Evolutionary conservation across 306 rosid genomes (phyloP).

Genomic region (Betula pendula): DNA sequence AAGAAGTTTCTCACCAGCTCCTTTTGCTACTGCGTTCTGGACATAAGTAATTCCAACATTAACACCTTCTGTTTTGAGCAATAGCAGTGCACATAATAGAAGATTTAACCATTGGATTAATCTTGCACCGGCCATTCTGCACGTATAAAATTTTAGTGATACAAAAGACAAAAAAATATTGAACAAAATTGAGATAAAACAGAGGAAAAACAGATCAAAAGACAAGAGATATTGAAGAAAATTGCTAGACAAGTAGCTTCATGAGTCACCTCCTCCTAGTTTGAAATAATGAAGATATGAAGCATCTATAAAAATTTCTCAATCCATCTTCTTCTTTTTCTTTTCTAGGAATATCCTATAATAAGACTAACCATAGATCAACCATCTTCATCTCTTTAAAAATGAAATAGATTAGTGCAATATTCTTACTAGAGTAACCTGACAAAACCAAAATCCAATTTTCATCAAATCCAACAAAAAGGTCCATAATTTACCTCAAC

Average conservation of each 20-base stretch:
- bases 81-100: slow-evolving; percentile 38
- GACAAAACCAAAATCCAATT: background rate
- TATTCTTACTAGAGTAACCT: background rate
- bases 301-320: background rate
- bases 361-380: background rate
- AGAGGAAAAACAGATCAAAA: background rate
- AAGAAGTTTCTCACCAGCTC: slow-evolving; percentile 71
- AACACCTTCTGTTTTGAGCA: slow-evolving; percentile 49
- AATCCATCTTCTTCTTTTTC: too few species aligned
- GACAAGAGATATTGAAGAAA: background rate
- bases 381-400: background rate
- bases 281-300: background rate
- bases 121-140: slow-evolving; percentile 63
- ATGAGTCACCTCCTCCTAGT: background rate
- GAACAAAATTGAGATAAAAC: slow-evolving; percentile 17
- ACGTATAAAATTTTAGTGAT: slow-evolving; percentile 12
- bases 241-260: background rate
- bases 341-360: background rate
- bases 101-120: slow-evolving; percentile 48
- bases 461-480: too few species aligned
- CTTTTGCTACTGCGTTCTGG: slow-evolving; percentile 63
- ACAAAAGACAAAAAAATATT: slow-evolving; percentile 10
- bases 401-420: background rate
- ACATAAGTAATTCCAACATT: slow-evolving; percentile 69
- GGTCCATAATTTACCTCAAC: too few species aligned